Conservation (phyloP, 805 yeast species). For the Candida manassasensis region DNA sequence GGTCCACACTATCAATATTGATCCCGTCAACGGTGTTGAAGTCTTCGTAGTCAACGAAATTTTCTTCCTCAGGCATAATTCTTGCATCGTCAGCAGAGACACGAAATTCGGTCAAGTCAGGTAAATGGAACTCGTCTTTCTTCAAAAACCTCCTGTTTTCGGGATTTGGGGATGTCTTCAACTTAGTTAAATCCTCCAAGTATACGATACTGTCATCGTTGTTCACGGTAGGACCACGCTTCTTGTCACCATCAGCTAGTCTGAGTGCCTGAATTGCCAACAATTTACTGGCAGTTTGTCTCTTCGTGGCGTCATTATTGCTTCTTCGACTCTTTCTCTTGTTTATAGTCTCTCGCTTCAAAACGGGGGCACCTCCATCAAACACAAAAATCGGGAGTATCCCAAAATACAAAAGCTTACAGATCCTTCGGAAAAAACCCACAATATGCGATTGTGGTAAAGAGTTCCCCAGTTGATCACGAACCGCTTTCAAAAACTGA, state of each 20-base stretch:
- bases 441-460: slow-evolving; percentile 79
- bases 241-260: slow-evolving; percentile 28
- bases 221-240: slow-evolving; percentile 5
- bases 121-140: slow-evolving; percentile 84
- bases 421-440: slow-evolving; percentile 93
- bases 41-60: slow-evolving; percentile 53
- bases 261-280: slow-evolving; percentile 76
- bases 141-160: slow-evolving; percentile 34
- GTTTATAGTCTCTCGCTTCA: slow-evolving; percentile 75
- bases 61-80: slow-evolving; percentile 68
- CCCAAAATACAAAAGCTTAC: slow-evolving; percentile 84
- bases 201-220: slow-evolving; percentile 12
- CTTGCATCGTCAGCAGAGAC: slow-evolving; percentile 62
- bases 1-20: slow-evolving; percentile 72
- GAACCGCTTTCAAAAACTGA: slow-evolving; percentile 90
- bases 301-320: slow-evolving; percentile 66
- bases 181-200: slow-evolving; percentile 16
- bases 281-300: slow-evolving; percentile 72
- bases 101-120: slow-evolving; percentile 55
- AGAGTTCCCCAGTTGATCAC: slow-evolving; percentile 79
- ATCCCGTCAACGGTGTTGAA: slow-evolving; percentile 59
- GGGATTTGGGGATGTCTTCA: slow-evolving; percentile 5
- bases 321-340: slow-evolving; percentile 69
- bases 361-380: slow-evolving; percentile 89
- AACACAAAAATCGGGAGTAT: slow-evolving; percentile 86